Percentiles rank a stretch among this genome's conserved stretches.
Evolutionary conservation across 1,284 basidiomycete genomes (phyloP).

Genomic region (Heterobasidion occidentale): DNA sequence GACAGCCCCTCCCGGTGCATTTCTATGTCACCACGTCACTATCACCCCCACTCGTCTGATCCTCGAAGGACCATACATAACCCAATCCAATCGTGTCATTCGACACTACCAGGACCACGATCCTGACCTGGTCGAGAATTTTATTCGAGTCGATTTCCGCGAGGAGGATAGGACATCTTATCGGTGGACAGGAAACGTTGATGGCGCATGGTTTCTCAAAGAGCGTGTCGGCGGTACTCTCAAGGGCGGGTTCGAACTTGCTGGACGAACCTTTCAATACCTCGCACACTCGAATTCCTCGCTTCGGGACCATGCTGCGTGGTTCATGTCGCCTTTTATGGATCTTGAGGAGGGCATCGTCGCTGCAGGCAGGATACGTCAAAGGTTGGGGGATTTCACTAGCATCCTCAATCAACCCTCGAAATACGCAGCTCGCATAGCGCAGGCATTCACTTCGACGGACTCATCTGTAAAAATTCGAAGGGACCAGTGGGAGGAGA

Average conservation of each 20-base stretch:
- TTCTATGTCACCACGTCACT: constrained; percentile 50
- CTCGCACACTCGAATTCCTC: constrained; percentile 67
- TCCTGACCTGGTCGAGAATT: constrained; percentile 30
- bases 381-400: constrained; percentile 53
- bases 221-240: constrained; percentile 53
- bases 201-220: constrained; percentile 40
- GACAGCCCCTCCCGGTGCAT: constrained; percentile 21
- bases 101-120: constrained; percentile 44
- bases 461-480: constrained; percentile 52
- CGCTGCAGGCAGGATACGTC: constrained; percentile 39
- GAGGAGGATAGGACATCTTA: constrained; percentile 52
- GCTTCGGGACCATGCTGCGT: constrained; percentile 59
- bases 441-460: constrained; percentile 76
- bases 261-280: constrained; percentile 59
- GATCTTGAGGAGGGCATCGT: constrained; percentile 19
- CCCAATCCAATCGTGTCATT: constrained; percentile 56
- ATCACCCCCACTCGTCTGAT: constrained; percentile 63
- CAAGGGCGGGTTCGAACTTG: constrained; percentile 53
- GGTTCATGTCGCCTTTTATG: constrained; percentile 60
- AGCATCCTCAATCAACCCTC: constrained; percentile 55
- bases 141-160: constrained; percentile 68
- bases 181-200: constrained; percentile 47
- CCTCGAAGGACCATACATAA: constrained; percentile 62
- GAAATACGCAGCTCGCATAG: constrained; percentile 69
- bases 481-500: constrained; percentile 45